Conservation (phyloP, 345 rosid genomes). For the Arabis hirsuta region DNA sequence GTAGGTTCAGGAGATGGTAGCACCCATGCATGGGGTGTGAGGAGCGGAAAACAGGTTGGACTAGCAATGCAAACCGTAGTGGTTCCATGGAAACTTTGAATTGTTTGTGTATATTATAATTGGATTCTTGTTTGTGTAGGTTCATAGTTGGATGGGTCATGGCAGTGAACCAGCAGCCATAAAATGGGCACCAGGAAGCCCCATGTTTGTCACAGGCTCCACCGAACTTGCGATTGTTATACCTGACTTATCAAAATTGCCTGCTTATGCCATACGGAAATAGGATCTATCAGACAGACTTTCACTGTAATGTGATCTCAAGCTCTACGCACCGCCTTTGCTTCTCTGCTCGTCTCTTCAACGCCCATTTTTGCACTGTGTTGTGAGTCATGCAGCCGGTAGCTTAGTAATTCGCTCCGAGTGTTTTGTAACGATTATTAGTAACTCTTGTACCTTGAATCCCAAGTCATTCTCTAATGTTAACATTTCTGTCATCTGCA, state of each 20-base stretch:
- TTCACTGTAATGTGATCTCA: background rate
- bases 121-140: constrained; percentile 49
- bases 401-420: background rate
- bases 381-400: background rate
- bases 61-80: constrained; percentile 25
- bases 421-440: background rate
- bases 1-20: constrained; percentile 93
- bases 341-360: constrained; percentile 1
- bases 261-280: constrained; percentile 85
- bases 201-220: constrained; percentile 89
- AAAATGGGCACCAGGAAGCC: constrained; percentile 96
- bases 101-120: constrained; percentile 5
- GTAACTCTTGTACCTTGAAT: no score
- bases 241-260: constrained; percentile 86
- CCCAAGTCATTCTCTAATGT: background rate
- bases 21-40: constrained; percentile 87
- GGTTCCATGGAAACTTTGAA: background rate
- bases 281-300: constrained; percentile 13
- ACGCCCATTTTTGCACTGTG: background rate
- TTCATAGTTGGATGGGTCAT: constrained; percentile 82
- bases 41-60: constrained; percentile 88
- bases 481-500: background rate
- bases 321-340: background rate
- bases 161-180: constrained; percentile 77
- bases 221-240: constrained; percentile 86